Percentiles rank a stretch among this genome's conserved stretches.
phyloP scores from a whole-genome alignment of 2,329 filamentous ascomycete genomes.

The Mariannaea sp. region DNA sequence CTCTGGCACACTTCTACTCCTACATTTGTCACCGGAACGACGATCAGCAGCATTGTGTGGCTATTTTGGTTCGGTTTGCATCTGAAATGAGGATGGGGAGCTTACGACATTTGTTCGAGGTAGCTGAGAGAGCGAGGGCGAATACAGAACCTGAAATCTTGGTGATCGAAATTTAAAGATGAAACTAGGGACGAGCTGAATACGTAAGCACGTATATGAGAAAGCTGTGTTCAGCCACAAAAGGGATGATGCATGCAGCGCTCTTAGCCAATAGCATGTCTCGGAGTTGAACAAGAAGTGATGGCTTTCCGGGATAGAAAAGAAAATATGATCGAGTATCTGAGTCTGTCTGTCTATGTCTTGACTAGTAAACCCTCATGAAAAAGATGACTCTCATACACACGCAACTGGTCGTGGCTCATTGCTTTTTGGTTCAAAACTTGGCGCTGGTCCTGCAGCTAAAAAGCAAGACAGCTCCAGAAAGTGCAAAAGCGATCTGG shows the following conservation, averaged over 20 bases:
- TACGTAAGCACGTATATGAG: constrained; percentile 1
- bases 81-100: background rate
- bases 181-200: constrained; percentile 9
- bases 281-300: no score
- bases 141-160: background rate
- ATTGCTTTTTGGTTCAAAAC: no score
- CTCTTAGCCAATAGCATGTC: background rate
- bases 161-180: constrained; percentile 9
- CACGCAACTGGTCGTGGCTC: no score
- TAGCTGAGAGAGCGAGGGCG: background rate
- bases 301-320: no score
- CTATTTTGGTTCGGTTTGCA: background rate
- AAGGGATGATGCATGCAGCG: no score
- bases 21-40: background rate
- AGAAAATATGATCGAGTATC: background rate
- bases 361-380: no score
- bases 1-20: background rate
- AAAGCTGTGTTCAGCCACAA: background rate
- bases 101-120: background rate
- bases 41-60: background rate
- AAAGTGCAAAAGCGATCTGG: constrained; percentile 7
- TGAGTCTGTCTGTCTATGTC: no score
- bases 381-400: no score
- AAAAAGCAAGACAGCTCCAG: constrained; percentile 2
- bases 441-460: background rate